Percentiles rank a stretch among this genome's conserved stretches.
Evolutionary conservation across 2,329 filamentous ascomycete species (phyloP).

Genomic region (Tympanopsis confertula): DNA sequence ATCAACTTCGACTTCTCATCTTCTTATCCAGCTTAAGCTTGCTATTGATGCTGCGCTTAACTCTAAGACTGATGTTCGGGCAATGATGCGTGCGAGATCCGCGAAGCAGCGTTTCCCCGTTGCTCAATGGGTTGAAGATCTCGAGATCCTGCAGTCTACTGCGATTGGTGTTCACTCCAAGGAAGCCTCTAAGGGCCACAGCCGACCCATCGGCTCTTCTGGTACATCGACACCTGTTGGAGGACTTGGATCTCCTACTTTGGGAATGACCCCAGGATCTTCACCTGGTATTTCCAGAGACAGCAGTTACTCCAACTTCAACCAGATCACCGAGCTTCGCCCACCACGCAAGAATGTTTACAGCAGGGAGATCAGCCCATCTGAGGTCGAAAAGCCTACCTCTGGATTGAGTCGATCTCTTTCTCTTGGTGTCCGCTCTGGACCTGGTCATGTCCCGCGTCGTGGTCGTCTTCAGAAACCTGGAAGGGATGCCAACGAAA

Average conservation of each 20-base stretch:
- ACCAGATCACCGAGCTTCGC: slow-evolving; percentile 17
- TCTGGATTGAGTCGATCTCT: slow-evolving; percentile 19
- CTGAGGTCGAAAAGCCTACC: slow-evolving; percentile 15
- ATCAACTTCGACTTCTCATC: slow-evolving; percentile 48
- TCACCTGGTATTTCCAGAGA: slow-evolving; percentile 16
- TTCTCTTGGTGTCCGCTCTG: slow-evolving; percentile 23
- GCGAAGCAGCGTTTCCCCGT: slow-evolving; percentile 59
- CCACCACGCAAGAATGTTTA: slow-evolving; percentile 21
- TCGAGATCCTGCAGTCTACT: slow-evolving; percentile 48
- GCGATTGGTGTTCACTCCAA: slow-evolving; percentile 45
- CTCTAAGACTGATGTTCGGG: slow-evolving; percentile 40
- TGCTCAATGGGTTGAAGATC: slow-evolving; percentile 52
- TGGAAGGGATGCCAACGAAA: slow-evolving; percentile 3
- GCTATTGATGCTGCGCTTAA: slow-evolving; percentile 50
- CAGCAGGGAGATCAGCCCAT: slow-evolving; percentile 16
- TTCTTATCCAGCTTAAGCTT: slow-evolving; percentile 52
- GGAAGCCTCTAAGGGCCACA: slow-evolving; percentile 14
- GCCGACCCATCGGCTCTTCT: background rate
- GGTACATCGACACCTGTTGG: background rate
- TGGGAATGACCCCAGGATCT: slow-evolving; percentile 6
- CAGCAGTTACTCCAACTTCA: slow-evolving; percentile 14
- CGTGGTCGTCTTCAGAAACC: slow-evolving; percentile 15
- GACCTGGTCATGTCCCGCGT: slow-evolving; percentile 20
- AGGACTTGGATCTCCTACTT: background rate
- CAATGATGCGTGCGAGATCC: slow-evolving; percentile 52